Evolutionary conservation across 495 filamentous ascomycete species (phyloP), one percentile per base, ranked within the genome.

Genomic region (Clavariopsis aquatica): DNA sequence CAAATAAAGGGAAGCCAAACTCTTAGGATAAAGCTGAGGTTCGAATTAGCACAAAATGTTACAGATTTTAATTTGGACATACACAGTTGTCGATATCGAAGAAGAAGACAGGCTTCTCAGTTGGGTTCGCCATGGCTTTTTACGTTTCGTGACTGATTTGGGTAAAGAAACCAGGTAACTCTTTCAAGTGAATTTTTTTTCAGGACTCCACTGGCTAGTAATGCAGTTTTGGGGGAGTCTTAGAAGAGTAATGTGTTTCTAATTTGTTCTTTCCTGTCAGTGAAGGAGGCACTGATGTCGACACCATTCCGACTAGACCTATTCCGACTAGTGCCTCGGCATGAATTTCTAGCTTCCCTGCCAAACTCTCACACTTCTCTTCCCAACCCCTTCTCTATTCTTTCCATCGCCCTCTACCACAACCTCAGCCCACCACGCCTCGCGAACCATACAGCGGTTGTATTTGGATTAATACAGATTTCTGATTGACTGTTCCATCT

Each of bases 21-120:
- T 86, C 72, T 83, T 86, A 0, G 85, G 84, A 65, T 89, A 89
- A 60, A 89, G 81, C 77, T 79, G 43, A 26, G 6, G 52, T 9
- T 36, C 15, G 8, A 36, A 55, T 69, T 43, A 69, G 66, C 47
- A 27, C 9, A 7, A 0, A 15, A 20, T 20, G 7, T 9, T 7
- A 10, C 17, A 19, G 19, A 28, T 19, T 10, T 23, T 31, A 29
- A 23, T 12, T n/a, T 22, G 19, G 82, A 23, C 84, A 65, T 80
- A 89, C 86, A 78, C 95, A 98, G 71, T 99, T 99, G 82, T 99
- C 95, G 73, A 99, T 97, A 71, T 99, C 95, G 66, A 92, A 91
- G 75, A 92, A 93, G 77, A 93, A 89, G 4, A 91, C 80, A 0
- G 86, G 84, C 47, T 85, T 70, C 55, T 69, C 60, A 28, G 38